Evolutionary conservation across 1,139 yeast species (phyloP).

Genomic region (Geotrichum bryndzae): DNA sequence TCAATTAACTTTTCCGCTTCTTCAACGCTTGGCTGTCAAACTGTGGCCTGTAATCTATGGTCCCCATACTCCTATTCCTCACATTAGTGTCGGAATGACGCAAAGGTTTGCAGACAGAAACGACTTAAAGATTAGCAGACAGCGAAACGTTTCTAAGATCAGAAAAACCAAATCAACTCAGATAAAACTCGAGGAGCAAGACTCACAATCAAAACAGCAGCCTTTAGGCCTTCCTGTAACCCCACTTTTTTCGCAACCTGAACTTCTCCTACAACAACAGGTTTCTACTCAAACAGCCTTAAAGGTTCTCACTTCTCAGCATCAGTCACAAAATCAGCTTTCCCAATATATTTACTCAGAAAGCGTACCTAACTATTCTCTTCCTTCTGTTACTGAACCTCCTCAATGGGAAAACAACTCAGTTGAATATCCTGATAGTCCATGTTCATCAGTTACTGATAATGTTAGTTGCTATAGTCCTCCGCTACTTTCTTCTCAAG

Average conservation of each 20-base stretch:
- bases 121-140: not conserved
- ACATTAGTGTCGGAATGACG: slow-evolving; percentile 4
- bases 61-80: not conserved
- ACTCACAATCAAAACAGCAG: not conserved
- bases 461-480: not conserved
- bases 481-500: not conserved
- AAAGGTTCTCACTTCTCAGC: not conserved
- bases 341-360: not conserved
- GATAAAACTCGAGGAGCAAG: not conserved
- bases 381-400: not conserved
- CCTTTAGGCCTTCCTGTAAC: not conserved
- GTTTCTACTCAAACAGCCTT: not conserved
- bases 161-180: not conserved
- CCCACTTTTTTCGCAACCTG: not conserved
- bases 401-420: not conserved
- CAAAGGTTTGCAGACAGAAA: slow-evolving; percentile 2
- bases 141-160: not conserved
- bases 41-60: slow-evolving; percentile 1
- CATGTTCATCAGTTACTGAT: not conserved
- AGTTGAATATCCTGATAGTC: slow-evolving; percentile 2
- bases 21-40: not conserved
- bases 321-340: not conserved
- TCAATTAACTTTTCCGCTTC: slow-evolving; percentile 1
- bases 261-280: not conserved
- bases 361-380: not conserved